Base-by-base conservation (phyloP, 1,284 basidiomycete species). In the Thelephora terrestris region DNA sequence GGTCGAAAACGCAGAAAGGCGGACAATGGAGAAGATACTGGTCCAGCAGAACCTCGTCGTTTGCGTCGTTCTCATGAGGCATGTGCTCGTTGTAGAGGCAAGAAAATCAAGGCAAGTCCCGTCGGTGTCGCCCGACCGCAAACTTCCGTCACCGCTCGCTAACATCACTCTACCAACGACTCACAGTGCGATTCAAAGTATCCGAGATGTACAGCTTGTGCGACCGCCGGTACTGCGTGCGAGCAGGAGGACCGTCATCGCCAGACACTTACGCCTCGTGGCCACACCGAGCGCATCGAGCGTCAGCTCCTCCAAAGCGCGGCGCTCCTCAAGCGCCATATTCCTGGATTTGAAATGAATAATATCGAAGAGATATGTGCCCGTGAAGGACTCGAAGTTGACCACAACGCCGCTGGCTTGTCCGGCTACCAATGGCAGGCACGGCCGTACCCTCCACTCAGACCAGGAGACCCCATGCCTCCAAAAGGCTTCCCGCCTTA, bases 71-170 rank as follows among this genome's bases (percentile, higher is more conserved):
- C 85, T 58, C 86, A 90, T 70, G 87, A 90, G 68, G 86, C 86
- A 54, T 90, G 86, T 73, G 81, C 85, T 55, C 77, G 87, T 63
- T 90, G 87, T 74, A 83, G 87, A 75, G 84, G 81, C 70, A 89
- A 90, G 77, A 88, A 89, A 81, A 90, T 88, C 69, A 90, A 90
- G 84, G 87, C 81, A 84, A 80, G 83, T 84, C 74, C 79, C 78
- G 81, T 75, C 84, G 83, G 84, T 75, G 74, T 74, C 76, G 74
- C 77, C 81, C 82, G 81, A 79, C 82, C 79, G 80, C 79, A 85
- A 83, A 74, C 80, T 75, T 81, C 83, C 78, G 68, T 59, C 62
- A 62, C 56, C 50, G 44, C 49, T 51, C 50, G 50, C 47, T 32
- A 32, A 49, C 50, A 47, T 50, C 45, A 37, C 37, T 46, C 40